phyloP scores from a whole-genome alignment of 1,139 yeast genomes.

The Arxiozyma slooffiae region DNA sequence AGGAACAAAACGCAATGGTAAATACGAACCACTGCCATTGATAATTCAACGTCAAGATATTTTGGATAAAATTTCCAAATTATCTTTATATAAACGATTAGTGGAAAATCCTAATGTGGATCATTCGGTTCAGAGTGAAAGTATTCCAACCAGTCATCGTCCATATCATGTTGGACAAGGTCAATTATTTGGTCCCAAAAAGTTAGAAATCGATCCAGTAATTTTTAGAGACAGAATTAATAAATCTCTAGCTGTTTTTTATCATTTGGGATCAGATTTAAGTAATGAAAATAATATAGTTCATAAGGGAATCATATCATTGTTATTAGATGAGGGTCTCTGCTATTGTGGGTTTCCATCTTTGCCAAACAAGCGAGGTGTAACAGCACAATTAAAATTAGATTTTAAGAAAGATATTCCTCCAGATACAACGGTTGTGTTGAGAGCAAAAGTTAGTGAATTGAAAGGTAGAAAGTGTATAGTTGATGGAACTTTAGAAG shows the following conservation, averaged over 20 bases:
- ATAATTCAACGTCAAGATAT: slow-evolving; percentile 21
- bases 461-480: slow-evolving; percentile 72
- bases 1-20: background rate
- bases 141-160: slow-evolving; percentile 54
- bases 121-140: slow-evolving; percentile 24
- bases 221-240: slow-evolving; percentile 40
- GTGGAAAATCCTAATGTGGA: slow-evolving; percentile 11
- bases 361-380: slow-evolving; percentile 82
- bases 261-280: slow-evolving; percentile 59
- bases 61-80: slow-evolving; percentile 13
- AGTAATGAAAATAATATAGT: slow-evolving; percentile 57
- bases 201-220: slow-evolving; percentile 60
- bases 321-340: slow-evolving; percentile 76
- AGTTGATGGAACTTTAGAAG: slow-evolving; percentile 54
- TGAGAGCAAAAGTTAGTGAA: slow-evolving; percentile 59
- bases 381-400: slow-evolving; percentile 68
- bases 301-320: slow-evolving; percentile 80
- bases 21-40: slow-evolving; percentile 9
- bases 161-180: slow-evolving; percentile 59
- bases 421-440: slow-evolving; percentile 55
- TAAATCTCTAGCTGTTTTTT: slow-evolving; percentile 49
- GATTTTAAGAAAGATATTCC: slow-evolving; percentile 57
- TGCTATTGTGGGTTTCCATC: slow-evolving; percentile 80
- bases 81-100: slow-evolving; percentile 13
- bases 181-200: slow-evolving; percentile 49